A percentile compares a stretch with the other conserved stretches of the same genome.
Conservation (phyloP, 768 basidiomycete species). For the Russula griseocarnosa region DNA sequence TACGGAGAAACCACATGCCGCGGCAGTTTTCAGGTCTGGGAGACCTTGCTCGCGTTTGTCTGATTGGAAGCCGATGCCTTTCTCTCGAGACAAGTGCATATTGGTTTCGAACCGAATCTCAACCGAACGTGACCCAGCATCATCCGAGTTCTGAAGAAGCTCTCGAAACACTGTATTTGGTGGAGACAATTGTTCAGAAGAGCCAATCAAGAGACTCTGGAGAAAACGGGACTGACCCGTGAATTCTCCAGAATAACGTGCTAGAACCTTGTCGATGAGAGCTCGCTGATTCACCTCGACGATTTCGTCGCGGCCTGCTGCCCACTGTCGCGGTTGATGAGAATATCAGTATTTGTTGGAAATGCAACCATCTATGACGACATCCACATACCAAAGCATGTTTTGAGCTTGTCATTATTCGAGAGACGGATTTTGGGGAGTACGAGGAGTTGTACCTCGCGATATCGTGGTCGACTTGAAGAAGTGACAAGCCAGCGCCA, state of each 20-base stretch:
- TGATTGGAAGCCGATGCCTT: slow-evolving; percentile 18
- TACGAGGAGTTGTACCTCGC: neutral
- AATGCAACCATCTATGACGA: neutral
- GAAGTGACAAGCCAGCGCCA: neutral
- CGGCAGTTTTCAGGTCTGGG: slow-evolving; percentile 62
- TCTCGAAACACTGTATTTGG: slow-evolving; percentile 61
- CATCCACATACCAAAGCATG: slow-evolving; percentile 19
- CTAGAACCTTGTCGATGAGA: slow-evolving; percentile 95
- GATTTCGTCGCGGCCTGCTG: slow-evolving; percentile 66
- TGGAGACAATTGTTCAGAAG: neutral
- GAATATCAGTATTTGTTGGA: neutral
- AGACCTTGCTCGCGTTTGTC: slow-evolving; percentile 32
- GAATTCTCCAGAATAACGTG: slow-evolving; percentile 92
- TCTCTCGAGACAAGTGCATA: slow-evolving; percentile 39
- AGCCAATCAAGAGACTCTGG: neutral
- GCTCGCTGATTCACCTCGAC: slow-evolving; percentile 94
- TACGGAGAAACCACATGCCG: slow-evolving; percentile 38
- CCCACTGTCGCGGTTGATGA: slow-evolving; percentile 40
- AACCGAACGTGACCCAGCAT: slow-evolving; percentile 70
- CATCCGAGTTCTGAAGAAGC: slow-evolving; percentile 93
- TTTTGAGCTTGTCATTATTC: slow-evolving; percentile 15
- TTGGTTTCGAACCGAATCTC: slow-evolving; percentile 80
- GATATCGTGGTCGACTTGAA: neutral
- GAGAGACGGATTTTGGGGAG: neutral
- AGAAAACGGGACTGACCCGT: slow-evolving; percentile 47